Conservation (phyloP, 1,139 yeast genomes). For the Hemisphaericaspora lyxosophila region DNA sequence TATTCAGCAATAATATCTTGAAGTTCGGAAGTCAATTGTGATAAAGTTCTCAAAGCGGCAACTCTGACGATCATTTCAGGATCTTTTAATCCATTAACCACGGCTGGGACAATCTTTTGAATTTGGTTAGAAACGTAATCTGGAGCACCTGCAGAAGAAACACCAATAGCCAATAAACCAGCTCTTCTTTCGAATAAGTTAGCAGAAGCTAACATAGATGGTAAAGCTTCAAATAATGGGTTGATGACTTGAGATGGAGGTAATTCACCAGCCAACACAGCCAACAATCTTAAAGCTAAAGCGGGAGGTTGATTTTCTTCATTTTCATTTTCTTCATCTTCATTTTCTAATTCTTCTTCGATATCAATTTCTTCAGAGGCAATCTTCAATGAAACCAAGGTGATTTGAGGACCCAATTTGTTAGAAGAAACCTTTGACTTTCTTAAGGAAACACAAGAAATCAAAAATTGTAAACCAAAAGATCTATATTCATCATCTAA, state of each 20-base stretch:
- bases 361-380: slow-evolving; percentile 80
- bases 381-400: slow-evolving; percentile 71
- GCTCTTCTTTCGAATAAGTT: slow-evolving; percentile 85
- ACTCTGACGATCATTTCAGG: slow-evolving; percentile 74
- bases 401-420: slow-evolving; percentile 80
- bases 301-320: slow-evolving; percentile 83
- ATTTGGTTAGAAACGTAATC: slow-evolving; percentile 81
- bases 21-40: slow-evolving; percentile 77
- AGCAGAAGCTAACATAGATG: slow-evolving; percentile 58
- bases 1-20: slow-evolving; percentile 81
- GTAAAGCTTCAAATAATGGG: slow-evolving; percentile 72
- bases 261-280: slow-evolving; percentile 74
- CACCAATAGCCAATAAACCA: slow-evolving; percentile 77
- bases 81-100: slow-evolving; percentile 78
- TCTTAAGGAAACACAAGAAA: slow-evolving; percentile 71
- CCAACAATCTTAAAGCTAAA: slow-evolving; percentile 78
- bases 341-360: slow-evolving; percentile 68
- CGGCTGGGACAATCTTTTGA: slow-evolving; percentile 67
- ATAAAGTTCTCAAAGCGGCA: slow-evolving; percentile 81
- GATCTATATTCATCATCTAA: slow-evolving; percentile 81
- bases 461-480: slow-evolving; percentile 82
- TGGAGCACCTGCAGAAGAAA: slow-evolving; percentile 90
- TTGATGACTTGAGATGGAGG: slow-evolving; percentile 91
- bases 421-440: slow-evolving; percentile 62
- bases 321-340: slow-evolving; percentile 87